Evolutionary conservation across 2,329 filamentous ascomycete genomes (phyloP).

Genomic region (Nannizzia gypsea): DNA sequence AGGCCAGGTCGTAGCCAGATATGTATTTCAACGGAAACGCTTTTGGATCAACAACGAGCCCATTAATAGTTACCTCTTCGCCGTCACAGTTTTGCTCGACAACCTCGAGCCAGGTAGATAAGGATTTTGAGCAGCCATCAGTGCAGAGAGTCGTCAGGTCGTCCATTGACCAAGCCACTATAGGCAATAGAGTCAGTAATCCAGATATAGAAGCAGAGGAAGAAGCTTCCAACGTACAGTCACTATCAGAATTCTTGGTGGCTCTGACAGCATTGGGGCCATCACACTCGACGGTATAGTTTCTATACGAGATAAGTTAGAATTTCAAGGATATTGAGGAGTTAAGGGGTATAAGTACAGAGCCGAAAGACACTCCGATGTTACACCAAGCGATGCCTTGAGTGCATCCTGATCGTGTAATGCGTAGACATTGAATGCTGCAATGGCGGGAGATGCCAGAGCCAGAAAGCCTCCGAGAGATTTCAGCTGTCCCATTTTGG

Average conservation of each 20-base stretch:
- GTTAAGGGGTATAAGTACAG: slow-evolving; percentile 10
- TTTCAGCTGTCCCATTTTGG: background rate
- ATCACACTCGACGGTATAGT: slow-evolving; percentile 14
- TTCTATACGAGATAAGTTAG: slow-evolving; percentile 8
- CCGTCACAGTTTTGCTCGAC: slow-evolving; percentile 12
- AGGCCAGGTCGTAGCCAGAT: slow-evolving; percentile 13
- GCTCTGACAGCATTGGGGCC: slow-evolving; percentile 13
- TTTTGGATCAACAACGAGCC: slow-evolving; percentile 13
- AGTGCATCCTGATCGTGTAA: slow-evolving; percentile 12
- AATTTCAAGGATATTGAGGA: background rate
- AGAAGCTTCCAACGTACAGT: slow-evolving; percentile 8
- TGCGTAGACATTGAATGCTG: slow-evolving; percentile 14
- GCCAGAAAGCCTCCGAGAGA: slow-evolving; percentile 1
- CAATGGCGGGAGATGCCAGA: slow-evolving; percentile 1
- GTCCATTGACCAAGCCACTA: slow-evolving; percentile 13
- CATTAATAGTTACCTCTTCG: slow-evolving; percentile 10
- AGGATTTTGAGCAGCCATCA: slow-evolving; percentile 8
- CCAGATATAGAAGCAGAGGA: no score
- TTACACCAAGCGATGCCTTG: slow-evolving; percentile 10
- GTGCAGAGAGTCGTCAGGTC: slow-evolving; percentile 14
- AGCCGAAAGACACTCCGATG: slow-evolving; percentile 11
- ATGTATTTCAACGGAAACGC: slow-evolving; percentile 14
- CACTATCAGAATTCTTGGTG: slow-evolving; percentile 11
- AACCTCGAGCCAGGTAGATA: slow-evolving; percentile 12
- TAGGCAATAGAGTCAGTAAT: background rate